Conservation (phyloP, 768 basidiomycete genomes). For the Auricularia heimuer region DNA sequence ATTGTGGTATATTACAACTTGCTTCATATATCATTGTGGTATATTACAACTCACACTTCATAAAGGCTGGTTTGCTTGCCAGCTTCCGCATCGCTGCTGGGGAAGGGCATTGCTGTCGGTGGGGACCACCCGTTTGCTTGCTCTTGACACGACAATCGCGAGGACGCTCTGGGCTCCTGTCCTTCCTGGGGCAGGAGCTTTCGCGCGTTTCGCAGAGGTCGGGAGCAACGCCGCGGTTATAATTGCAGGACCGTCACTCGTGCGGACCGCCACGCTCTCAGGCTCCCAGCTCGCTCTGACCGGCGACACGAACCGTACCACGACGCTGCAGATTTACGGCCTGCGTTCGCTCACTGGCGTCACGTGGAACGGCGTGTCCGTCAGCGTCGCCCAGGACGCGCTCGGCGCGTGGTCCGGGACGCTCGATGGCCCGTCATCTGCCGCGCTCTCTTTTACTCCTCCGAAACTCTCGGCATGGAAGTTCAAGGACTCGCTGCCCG, state of each 20-base stretch:
- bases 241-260: conserved; percentile 35
- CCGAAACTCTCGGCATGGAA: conserved; percentile 50
- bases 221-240: conserved; percentile 64
- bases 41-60: neutral
- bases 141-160: conserved; percentile 53
- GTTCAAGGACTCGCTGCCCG: conserved; percentile 68
- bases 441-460: conserved; percentile 18
- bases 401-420: neutral
- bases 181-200: conserved; percentile 27
- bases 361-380: conserved; percentile 59
- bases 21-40: neutral
- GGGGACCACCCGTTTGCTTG: conserved; percentile 31
- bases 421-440: neutral
- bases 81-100: neutral
- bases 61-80: neutral
- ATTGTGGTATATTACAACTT: neutral
- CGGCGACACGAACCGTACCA: conserved; percentile 59
- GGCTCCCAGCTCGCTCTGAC: conserved; percentile 38
- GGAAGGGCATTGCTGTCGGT: neutral
- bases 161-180: conserved; percentile 71
- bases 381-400: conserved; percentile 13
- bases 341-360: conserved; percentile 41
- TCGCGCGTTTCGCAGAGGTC: conserved; percentile 58
- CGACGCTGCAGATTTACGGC: conserved; percentile 52
- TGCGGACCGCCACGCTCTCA: conserved; percentile 30